Conservation (phyloP, 371 early-diverging fungal genomes). For the Phascolomyces articulosus region DNA sequence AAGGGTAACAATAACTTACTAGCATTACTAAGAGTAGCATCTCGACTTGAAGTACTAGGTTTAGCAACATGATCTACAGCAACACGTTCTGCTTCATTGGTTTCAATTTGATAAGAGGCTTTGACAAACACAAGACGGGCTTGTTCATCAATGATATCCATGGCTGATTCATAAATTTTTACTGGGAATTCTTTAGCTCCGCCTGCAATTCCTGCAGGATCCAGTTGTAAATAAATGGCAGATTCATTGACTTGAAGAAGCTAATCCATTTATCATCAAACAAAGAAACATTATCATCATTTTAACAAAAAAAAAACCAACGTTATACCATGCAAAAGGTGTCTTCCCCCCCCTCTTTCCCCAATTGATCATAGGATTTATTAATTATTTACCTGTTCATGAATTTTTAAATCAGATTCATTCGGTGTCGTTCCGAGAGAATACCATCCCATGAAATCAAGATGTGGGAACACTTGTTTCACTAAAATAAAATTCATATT, state of each 20-base stretch:
- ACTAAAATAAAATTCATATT: constrained; percentile 55
- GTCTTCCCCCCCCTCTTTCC: background rate
- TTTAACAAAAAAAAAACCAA: no score
- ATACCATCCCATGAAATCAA: constrained; percentile 91
- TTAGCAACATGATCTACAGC: constrained; percentile 86
- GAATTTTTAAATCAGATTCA: constrained; percentile 65
- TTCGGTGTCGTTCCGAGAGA: constrained; percentile 67
- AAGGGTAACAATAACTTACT: constrained; percentile 32
- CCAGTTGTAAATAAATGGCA: constrained; percentile 76
- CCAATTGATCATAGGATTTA: no score
- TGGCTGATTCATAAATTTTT: constrained; percentile 77
- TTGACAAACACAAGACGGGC: constrained; percentile 70
- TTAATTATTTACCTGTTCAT: constrained; percentile 65
- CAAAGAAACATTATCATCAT: no score
- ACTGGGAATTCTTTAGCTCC: constrained; percentile 72
- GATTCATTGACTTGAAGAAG: constrained; percentile 76
- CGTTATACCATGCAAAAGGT: no score
- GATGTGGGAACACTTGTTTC: constrained; percentile 82
- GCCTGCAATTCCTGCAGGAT: constrained; percentile 58
- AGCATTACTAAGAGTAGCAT: constrained; percentile 58
- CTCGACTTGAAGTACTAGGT: constrained; percentile 54
- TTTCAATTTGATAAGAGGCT: constrained; percentile 76
- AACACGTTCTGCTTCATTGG: constrained; percentile 84
- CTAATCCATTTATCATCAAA: constrained; percentile 30
- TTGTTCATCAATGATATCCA: constrained; percentile 65